Evolutionary conservation across 805 yeast genomes (phyloP).

Genomic region (Candida ortonii): DNA sequence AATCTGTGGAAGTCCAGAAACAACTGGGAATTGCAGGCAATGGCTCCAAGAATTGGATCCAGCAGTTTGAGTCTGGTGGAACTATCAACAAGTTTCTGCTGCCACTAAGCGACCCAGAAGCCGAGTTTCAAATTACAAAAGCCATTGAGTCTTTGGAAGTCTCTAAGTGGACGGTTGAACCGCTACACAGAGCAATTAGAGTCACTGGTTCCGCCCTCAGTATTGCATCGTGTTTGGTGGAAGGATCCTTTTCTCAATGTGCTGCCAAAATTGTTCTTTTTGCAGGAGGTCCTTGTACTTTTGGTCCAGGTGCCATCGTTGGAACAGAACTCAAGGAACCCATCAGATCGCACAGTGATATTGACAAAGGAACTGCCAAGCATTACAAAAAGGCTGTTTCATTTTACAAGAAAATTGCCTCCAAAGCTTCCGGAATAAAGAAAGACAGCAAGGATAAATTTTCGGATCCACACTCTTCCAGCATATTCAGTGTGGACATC

Average conservation of each 20-base stretch:
- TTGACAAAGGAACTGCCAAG: constrained; percentile 85
- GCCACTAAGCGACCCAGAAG: constrained; percentile 37
- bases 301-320: constrained; percentile 92
- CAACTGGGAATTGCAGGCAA: constrained; percentile 37
- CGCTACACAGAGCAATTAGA: constrained; percentile 81
- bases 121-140: constrained; percentile 80
- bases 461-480: constrained; percentile 37
- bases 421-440: constrained; percentile 56
- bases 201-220: constrained; percentile 91
- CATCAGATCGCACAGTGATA: constrained; percentile 94
- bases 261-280: constrained; percentile 90
- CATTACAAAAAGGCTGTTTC: constrained; percentile 84
- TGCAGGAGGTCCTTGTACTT: constrained; percentile 93
- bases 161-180: constrained; percentile 74
- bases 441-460: constrained; percentile 37
- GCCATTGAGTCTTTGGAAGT: constrained; percentile 69
- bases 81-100: constrained; percentile 39
- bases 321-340: constrained; percentile 92
- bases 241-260: constrained; percentile 76
- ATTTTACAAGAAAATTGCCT: constrained; percentile 72
- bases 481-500: constrained; percentile 81
- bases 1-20: constrained; percentile 35
- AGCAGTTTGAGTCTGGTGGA: constrained; percentile 41
- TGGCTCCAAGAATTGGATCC: constrained; percentile 36
- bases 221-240: constrained; percentile 78